Evolutionary conservation across 169 alveolate genomes (phyloP).

Genomic region (Eimeria necatrix): DNA sequence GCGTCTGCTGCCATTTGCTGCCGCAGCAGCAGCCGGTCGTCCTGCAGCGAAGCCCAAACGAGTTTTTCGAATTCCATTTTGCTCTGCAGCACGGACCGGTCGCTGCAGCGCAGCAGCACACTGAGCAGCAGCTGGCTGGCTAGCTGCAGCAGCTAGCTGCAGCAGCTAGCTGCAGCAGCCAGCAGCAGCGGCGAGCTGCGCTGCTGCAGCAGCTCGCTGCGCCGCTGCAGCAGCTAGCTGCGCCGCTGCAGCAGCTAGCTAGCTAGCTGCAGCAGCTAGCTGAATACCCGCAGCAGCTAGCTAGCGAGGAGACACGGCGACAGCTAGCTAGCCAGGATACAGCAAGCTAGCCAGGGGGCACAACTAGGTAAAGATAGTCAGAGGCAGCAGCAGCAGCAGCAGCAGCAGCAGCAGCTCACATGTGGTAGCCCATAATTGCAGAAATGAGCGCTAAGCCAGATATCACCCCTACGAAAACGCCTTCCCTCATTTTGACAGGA

Average conservation of each 20-base stretch:
- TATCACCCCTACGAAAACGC: not conserved
- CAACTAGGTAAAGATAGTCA: not conserved
- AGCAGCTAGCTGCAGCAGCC: not conserved
- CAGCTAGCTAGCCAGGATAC: not conserved
- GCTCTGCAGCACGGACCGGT: not conserved
- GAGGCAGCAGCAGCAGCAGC: conserved; percentile 20
- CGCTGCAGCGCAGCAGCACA: conserved; percentile 10
- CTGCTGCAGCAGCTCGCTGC: not conserved
- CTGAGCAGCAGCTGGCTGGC: not conserved
- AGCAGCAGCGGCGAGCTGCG: not conserved
- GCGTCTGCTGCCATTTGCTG: not conserved
- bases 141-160: too few species aligned
- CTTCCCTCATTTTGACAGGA: not conserved
- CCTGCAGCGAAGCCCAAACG: not conserved
- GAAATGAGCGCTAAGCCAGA: not conserved
- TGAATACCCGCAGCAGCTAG: not conserved
- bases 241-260: not conserved
- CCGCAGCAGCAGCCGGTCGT: not conserved
- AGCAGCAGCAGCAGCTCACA: conserved; percentile 4
- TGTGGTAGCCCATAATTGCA: not conserved
- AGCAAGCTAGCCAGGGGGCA: too few species aligned
- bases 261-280: not conserved
- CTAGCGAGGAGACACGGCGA: too few species aligned
- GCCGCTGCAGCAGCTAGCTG: not conserved
- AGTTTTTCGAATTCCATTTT: conserved; percentile 6